Evolutionary conservation across 148 eudicot species (phyloP), one percentile per base, ranked within the genome.

Genomic region (Rhododendron henanense): DNA sequence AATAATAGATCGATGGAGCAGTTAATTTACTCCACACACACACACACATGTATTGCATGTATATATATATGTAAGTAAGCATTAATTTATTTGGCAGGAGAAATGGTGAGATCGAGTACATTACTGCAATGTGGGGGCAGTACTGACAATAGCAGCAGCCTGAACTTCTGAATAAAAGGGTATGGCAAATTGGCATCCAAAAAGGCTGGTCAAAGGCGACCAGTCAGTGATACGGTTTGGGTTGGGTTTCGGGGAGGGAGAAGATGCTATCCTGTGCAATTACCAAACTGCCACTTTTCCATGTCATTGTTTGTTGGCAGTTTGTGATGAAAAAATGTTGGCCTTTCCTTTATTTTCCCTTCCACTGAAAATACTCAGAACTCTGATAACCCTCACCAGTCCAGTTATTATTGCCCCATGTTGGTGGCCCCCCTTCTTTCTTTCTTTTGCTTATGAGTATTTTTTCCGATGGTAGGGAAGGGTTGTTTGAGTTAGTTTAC

Each of bases 101-200:
- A 59, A 59, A 63, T 63, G 69, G 69, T 23, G 31, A 63, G 28
- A 63, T n/a, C n/a, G n/a, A n/a, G 69, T 23, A 67, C 15, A 9
- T 10, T 67, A 67, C 74, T 67, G 74, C 13, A 67, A 67, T 67
- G 74, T 67, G 74, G 74, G 37, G 74, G 35, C 11, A 25, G 16
- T 31, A 15, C 74, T 67, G 74, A 67, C 74, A 67, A 9, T 28
- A 25, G 74, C 35, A 16, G 59, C 18, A 55, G 59, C 18, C 59
- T 67, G 74, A 25, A 25, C 31, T 11, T 25, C 35, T 67, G 28
- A 67, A 23, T 61, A 61, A 67, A 65, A 67, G 31, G 74, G 74
- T 25, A 67, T 67, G 74, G 74, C 74, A 67, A 63, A 67, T 67
- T 67, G 74, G 74, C 74, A 67, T 67, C 74, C 74, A 10, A n/a